Evolutionary conservation across 352 stramenopile genomes (phyloP), one percentile per base, ranked within the genome.

Genomic region (Phytophthora macrochlamydospora): DNA sequence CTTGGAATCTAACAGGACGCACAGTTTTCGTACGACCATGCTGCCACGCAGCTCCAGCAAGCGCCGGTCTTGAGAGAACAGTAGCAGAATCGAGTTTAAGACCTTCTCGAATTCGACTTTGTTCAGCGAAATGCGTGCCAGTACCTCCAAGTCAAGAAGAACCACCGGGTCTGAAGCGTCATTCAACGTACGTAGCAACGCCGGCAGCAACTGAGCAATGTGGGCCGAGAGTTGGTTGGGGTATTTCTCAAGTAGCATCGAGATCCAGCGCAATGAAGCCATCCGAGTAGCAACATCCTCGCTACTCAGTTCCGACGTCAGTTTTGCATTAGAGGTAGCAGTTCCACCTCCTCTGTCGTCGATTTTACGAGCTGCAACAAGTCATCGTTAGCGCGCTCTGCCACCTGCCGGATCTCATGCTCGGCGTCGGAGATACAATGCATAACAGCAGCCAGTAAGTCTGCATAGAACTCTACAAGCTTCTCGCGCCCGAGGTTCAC

Each of bases 191-290:
- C 97, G 92, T 28, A 99, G 81, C n/a, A 99, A 77, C 4, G 97
- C 97, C 7, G 95, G 96, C 32, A 99, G 65, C 14, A 99, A 66
- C 35, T 96, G 78, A 53, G 89, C 81, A 44, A 99, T 97, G 62
- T 97, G 96, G 24, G 87, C 73, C 1, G 90, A 94, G 65, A 99
- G 96, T 56, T 99, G 92, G 30, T 87, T 81, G 49, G 96, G 95
- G 52, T 92, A 88, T 75, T 99, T 99, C 68, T 99, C 97, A n/a
- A 99, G 81, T 38, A 99, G 72, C 97, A 99, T 99, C 42, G 98
- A 98, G 69, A 99, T 99, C 97, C 97, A 99, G 11, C 87, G 76
- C 35, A 98, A 69, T 5, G 91, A 82, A 2, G 94, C 93, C 89
- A 99, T 98, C 46, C 97, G 96, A 1, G 97, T 99, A 0, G 95